A percentile compares a stretch with the other conserved stretches of the same genome.
Conservation (phyloP, 1,284 basidiomycete species). For the Melampsora larici-populina region DNA sequence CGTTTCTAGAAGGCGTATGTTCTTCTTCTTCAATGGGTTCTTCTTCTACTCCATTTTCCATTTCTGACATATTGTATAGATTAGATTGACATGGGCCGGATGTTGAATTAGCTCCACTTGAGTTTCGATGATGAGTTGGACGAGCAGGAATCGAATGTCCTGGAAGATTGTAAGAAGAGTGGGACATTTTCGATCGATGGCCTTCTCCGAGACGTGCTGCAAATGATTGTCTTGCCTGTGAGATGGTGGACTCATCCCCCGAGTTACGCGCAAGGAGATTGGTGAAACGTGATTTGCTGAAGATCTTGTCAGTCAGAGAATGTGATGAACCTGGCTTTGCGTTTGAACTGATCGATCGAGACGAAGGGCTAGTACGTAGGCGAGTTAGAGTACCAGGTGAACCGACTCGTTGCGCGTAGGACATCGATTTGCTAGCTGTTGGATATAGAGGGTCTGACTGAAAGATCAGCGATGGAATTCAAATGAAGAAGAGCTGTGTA, state of each 20-base stretch:
- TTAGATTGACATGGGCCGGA: neutral
- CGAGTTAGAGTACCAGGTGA: neutral
- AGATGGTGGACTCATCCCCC: neutral
- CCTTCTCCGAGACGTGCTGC: neutral
- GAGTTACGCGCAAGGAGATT: conserved; percentile 26
- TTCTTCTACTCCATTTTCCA: neutral
- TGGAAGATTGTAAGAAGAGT: neutral
- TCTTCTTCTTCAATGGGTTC: neutral
- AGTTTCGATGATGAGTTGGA: neutral
- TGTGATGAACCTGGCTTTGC: conserved; percentile 7
- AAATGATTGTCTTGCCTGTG: neutral
- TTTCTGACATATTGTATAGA: neutral
- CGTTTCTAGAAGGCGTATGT: neutral
- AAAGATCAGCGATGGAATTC: neutral
- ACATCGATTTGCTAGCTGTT: neutral
- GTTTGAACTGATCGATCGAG: neutral
- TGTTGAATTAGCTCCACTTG: neutral
- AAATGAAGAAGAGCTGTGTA: neutral
- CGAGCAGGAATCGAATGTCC: neutral
- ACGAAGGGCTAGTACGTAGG: neutral
- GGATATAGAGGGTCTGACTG: neutral
- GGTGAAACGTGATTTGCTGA: conserved; percentile 15
- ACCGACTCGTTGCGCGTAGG: neutral
- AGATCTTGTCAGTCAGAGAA: conserved; percentile 30
- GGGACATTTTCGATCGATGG: neutral